Evolutionary conservation across 2,329 filamentous ascomycete genomes (phyloP), one percentile per base, ranked within the genome.

Genomic region (Aspergillus proliferans): DNA sequence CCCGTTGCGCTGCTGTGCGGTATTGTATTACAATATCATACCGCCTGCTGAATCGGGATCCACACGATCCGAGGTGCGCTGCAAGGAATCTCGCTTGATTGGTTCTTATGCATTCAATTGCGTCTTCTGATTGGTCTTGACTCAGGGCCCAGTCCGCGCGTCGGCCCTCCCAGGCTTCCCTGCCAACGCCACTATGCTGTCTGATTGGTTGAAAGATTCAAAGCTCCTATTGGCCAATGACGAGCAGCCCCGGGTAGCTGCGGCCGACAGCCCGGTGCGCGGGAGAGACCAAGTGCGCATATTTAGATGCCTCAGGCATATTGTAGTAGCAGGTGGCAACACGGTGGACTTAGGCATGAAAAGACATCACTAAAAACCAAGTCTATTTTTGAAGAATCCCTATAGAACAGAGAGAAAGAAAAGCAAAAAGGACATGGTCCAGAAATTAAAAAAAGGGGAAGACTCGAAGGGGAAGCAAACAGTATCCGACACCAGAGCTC

Each of bases 61-160:
- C 51, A 55, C 50, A 48, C 19, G 34, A 34, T 51, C 46, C 53
- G 53, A 55, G 55, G 56, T 52, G 52, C 39, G 49, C 53, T 45
- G 53, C 49, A 56, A 58, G 52, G 55, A 52, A 42, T 45, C 39
- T 14, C n/a, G 28, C 50, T 54, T 55, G 52, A 59, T 58, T 60
- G 33, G 33, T 47, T 43, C 38, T n/a, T 24, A 18, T 18, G 21
- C 19, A 10, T 3, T 3, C 2, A 10, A 3, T 3, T 2, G 21
- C 4, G 10, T 2, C 5, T n/a, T 15, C 3, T 52, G 6, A 60
- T 55, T 60, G 48, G 55, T 6, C 15, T 8, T 26, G n/a, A 21
- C 4, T 28, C 19, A 24, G 51, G 36, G 42, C 45, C 47, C 44
- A 28, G 53, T 54, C 57, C 52, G 56, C 54, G 57, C 54, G 52